phyloP scores from a whole-genome alignment of 371 early-diverging fungal genomes.

The Lichtheimia hyalospora region DNA sequence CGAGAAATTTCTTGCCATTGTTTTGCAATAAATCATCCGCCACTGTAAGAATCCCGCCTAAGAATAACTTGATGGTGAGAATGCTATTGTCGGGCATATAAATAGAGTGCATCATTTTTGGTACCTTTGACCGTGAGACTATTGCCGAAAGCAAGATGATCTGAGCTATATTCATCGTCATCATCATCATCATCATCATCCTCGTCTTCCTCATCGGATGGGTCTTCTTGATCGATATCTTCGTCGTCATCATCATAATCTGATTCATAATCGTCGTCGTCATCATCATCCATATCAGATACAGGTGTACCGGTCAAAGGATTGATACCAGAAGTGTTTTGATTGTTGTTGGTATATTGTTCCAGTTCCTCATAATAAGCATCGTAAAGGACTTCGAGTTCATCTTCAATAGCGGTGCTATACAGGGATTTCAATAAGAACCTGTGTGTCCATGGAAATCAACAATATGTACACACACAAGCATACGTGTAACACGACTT shows the following conservation, averaged over 20 bases:
- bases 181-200: constrained; percentile 28
- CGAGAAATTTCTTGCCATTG: constrained; percentile 88
- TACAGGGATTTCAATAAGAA: constrained; percentile 3
- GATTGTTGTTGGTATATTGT: constrained; percentile 81
- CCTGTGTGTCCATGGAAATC: background rate
- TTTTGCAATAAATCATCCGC: constrained; percentile 86
- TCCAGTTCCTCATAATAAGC: constrained; percentile 92
- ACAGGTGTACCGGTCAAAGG: too few relatives aligned
- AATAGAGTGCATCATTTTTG: background rate
- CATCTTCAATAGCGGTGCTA: constrained; percentile 89
- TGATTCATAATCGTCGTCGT: constrained; percentile 9
- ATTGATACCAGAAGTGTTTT: constrained; percentile 23
- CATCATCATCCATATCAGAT: background rate
- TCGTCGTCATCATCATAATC: constrained; percentile 21
- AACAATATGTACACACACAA: too few relatives aligned
- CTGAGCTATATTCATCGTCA: constrained; percentile 34
- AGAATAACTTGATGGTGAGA: background rate
- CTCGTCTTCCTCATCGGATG: constrained; percentile 24
- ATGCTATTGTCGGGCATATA: too few relatives aligned
- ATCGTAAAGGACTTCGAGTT: constrained; percentile 88
- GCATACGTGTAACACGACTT: too few relatives aligned
- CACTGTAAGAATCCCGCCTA: constrained; percentile 77
- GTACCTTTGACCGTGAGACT: constrained; percentile 73
- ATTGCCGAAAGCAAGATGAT: constrained; percentile 62
- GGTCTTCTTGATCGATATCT: constrained; percentile 2